phyloP scores from a whole-genome alignment of 2,329 filamentous ascomycete genomes.

The Cytospora mali region DNA sequence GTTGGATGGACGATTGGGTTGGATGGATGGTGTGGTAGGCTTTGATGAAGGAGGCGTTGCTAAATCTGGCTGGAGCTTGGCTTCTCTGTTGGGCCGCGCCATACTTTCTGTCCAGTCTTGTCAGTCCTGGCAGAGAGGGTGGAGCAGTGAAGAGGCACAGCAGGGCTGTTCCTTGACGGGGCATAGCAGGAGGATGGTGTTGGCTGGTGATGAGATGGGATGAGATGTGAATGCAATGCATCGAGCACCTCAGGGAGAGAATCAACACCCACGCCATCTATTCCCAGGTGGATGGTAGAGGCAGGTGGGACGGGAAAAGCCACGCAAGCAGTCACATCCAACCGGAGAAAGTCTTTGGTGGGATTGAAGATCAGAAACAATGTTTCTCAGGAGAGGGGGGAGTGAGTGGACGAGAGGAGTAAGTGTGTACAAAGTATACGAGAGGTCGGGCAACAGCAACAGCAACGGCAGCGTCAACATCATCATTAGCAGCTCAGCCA shows the following conservation, averaged over 20 bases:
- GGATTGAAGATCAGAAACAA: neutral
- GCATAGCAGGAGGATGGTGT: neutral
- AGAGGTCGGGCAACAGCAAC: neutral
- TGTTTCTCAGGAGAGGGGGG: neutral
- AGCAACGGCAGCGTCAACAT: no score
- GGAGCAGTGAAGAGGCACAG: neutral
- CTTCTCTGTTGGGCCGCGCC: neutral
- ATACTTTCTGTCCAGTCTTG: neutral
- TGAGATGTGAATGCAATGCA: no score
- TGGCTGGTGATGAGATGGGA: neutral
- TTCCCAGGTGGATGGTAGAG: no score
- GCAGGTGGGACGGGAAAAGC: neutral
- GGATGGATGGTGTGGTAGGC: neutral
- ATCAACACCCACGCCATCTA: neutral
- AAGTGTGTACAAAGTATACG: no score
- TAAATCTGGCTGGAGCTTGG: neutral
- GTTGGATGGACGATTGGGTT: neutral
- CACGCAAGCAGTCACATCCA: neutral
- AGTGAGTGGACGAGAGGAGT: no score
- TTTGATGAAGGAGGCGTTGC: constrained; percentile 1
- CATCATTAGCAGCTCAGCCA: no score
- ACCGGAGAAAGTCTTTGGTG: neutral
- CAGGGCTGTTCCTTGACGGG: neutral
- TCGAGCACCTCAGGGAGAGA: neutral
- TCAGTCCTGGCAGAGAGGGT: neutral